Percentiles rank a stretch among this genome's conserved stretches.
Conservation (phyloP, 768 basidiomycete species). For the Rhizopogon vulgaris region DNA sequence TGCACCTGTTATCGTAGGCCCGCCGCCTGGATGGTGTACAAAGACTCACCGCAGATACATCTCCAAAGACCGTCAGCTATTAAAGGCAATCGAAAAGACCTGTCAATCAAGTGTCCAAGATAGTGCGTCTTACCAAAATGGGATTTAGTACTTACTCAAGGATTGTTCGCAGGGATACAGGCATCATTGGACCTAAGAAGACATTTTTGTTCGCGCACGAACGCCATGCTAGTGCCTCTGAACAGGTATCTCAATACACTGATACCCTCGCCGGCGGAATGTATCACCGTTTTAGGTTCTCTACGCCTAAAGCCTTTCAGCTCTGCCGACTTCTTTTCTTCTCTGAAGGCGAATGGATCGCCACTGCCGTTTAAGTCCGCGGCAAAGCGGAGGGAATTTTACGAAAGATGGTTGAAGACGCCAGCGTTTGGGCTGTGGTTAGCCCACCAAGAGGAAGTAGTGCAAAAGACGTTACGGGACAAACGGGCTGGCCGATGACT, state of each 20-base stretch:
- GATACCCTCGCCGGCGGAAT: constrained; percentile 62
- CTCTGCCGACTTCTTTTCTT: constrained; percentile 60
- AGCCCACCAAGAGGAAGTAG: constrained; percentile 66
- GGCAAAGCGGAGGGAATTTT: constrained; percentile 64
- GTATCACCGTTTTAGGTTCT: constrained; percentile 19
- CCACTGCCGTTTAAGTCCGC: constrained; percentile 70
- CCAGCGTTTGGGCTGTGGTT: constrained; percentile 80
- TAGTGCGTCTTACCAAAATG: constrained; percentile 34
- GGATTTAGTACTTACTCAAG: background rate
- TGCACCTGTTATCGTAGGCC: constrained; percentile 32
- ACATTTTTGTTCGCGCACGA: constrained; percentile 83
- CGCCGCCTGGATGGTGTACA: constrained; percentile 69
- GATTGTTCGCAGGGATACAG: constrained; percentile 40
- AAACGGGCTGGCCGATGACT: constrained; percentile 5
- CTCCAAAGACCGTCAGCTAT: constrained; percentile 71
- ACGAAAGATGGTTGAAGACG: constrained; percentile 69
- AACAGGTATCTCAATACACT: constrained; percentile 88
- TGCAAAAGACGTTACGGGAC: constrained; percentile 45
- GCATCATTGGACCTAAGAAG: constrained; percentile 63
- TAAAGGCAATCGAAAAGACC: constrained; percentile 68
- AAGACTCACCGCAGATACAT: constrained; percentile 78
- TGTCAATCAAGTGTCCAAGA: constrained; percentile 40
- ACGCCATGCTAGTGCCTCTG: constrained; percentile 80
- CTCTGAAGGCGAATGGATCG: constrained; percentile 63
- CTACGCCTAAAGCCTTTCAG: constrained; percentile 68